phyloP scores from a whole-genome alignment of 805 yeast genomes.

The Maudiozyma serrabonitensis region DNA sequence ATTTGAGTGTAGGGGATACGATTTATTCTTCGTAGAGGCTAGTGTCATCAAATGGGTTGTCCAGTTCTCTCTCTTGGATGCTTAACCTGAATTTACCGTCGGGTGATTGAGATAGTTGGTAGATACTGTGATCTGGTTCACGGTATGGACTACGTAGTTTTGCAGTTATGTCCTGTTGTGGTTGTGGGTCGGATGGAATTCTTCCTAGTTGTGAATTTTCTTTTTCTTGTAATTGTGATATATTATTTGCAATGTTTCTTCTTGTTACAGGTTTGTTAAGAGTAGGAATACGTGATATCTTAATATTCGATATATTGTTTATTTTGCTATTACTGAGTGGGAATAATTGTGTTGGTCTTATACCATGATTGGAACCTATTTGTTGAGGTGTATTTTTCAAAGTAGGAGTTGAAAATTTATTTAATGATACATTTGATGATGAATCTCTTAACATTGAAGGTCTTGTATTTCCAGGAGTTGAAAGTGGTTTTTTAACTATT shows the following conservation, averaged over 20 bases:
- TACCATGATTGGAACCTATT: not conserved
- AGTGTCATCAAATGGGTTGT: conserved; percentile 21
- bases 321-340: conserved; percentile 16
- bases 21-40: conserved; percentile 21
- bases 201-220: not conserved
- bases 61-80: conserved; percentile 13
- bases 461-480: conserved; percentile 6
- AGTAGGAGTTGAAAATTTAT: conserved; percentile 5
- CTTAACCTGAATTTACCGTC: conserved; percentile 26
- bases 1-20: too few relatives aligned
- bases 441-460: conserved; percentile 8
- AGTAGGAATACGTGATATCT: conserved; percentile 7
- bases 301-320: conserved; percentile 12
- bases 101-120: conserved; percentile 24
- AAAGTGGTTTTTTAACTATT: conserved; percentile 7
- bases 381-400: not conserved
- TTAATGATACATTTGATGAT: conserved; percentile 6
- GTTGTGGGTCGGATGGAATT: not conserved
- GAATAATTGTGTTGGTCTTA: conserved; percentile 19
- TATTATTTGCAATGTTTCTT: not conserved
- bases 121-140: conserved; percentile 24
- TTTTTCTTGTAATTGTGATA: not conserved
- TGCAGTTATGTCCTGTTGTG: not conserved
- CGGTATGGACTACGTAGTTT: conserved; percentile 21
- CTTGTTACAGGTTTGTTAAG: conserved; percentile 7